phyloP scores from a whole-genome alignment of 169 alveolate species.

The Theileria luwenshuni region DNA sequence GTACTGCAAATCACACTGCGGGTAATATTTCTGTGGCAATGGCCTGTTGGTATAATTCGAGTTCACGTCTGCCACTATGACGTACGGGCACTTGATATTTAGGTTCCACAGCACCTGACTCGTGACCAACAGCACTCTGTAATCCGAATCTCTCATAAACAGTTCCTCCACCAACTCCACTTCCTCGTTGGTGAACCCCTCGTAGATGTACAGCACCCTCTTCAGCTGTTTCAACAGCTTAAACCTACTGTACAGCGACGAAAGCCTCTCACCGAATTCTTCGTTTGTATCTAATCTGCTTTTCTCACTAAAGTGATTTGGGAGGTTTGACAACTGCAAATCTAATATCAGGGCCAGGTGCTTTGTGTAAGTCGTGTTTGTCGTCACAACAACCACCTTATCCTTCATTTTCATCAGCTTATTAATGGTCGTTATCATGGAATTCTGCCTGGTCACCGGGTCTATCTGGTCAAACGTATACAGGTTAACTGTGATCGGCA shows the following conservation, averaged over 20 bases:
- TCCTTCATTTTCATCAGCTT: neutral
- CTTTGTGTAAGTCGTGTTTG: slow-evolving; percentile 6
- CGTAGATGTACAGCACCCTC: slow-evolving; percentile 43
- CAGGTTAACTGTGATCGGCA: slow-evolving; percentile 34
- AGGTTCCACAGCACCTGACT: slow-evolving; percentile 91
- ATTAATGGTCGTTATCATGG: slow-evolving; percentile 54
- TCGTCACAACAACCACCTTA: slow-evolving; percentile 3
- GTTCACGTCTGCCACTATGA: slow-evolving; percentile 81
- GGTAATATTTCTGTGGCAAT: slow-evolving; percentile 91
- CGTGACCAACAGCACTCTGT: slow-evolving; percentile 88
- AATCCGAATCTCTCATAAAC: slow-evolving; percentile 79
- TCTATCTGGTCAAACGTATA: slow-evolving; percentile 63
- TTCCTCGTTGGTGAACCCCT: slow-evolving; percentile 82
- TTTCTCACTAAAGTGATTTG: neutral
- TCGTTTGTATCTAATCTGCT: too few species aligned
- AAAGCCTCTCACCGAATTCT: neutral
- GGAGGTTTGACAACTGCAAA: neutral
- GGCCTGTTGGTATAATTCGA: slow-evolving; percentile 75
- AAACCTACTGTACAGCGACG: neutral
- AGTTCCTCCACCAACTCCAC: slow-evolving; percentile 81
- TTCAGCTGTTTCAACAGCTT: slow-evolving; percentile 14
- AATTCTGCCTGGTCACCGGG: slow-evolving; percentile 45
- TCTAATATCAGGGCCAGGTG: slow-evolving; percentile 10
- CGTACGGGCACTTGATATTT: slow-evolving; percentile 75
- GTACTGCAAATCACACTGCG: slow-evolving; percentile 92